A percentile compares a stretch with the other conserved stretches of the same genome.
phyloP scores from a whole-genome alignment of 768 basidiomycete species.

The Suillus paluster region DNA sequence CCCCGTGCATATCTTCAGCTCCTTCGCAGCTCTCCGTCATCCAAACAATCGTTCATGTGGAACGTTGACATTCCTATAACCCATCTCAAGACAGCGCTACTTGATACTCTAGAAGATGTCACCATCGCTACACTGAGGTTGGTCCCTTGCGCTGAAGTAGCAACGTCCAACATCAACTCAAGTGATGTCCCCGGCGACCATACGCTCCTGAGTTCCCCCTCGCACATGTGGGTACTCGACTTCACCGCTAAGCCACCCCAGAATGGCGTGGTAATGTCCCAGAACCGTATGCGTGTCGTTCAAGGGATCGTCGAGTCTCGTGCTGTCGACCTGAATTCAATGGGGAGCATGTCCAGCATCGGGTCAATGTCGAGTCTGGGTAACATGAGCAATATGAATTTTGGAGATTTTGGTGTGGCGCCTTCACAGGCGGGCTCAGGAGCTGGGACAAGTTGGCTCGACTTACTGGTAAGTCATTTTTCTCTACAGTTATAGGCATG shows the following conservation, averaged over 20 bases:
- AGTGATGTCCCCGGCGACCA: constrained; percentile 26
- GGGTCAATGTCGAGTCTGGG: constrained; percentile 28
- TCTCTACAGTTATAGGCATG: neutral
- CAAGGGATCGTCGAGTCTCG: constrained; percentile 58
- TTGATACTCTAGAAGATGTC: constrained; percentile 47
- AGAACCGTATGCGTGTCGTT: constrained; percentile 74
- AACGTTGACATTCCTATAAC: constrained; percentile 57
- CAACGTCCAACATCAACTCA: constrained; percentile 11
- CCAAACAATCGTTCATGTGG: constrained; percentile 17
- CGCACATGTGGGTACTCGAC: constrained; percentile 67
- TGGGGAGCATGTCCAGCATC: constrained; percentile 30
- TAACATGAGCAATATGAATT: constrained; percentile 31
- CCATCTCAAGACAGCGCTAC: constrained; percentile 52
- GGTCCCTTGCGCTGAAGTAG: constrained; percentile 28
- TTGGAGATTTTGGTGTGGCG: constrained; percentile 25
- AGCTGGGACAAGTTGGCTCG: constrained; percentile 28
- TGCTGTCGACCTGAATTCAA: constrained; percentile 2
- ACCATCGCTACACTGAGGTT: constrained; percentile 61
- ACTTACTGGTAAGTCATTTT: constrained; percentile 31
- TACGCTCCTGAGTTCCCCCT: constrained; percentile 26
- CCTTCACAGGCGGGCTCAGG: constrained; percentile 26
- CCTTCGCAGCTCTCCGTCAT: constrained; percentile 40
- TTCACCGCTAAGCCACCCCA: constrained; percentile 60
- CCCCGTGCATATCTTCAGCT: constrained; percentile 71
- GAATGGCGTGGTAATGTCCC: constrained; percentile 70